phyloP scores from a whole-genome alignment of 345 rosid species.

The Crucihimalaya himalaica region DNA sequence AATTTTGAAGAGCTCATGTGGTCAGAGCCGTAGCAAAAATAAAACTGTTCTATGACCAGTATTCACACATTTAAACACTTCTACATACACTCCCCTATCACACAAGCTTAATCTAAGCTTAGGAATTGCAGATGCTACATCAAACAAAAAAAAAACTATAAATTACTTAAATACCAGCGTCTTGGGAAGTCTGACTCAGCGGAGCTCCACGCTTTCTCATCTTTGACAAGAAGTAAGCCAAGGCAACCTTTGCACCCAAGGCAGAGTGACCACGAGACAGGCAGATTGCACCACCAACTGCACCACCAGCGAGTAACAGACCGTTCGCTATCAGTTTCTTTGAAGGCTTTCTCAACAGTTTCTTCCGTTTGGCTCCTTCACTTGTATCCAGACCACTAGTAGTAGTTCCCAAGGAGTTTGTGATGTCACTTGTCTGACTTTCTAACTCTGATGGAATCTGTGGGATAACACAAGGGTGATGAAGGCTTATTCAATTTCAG shows the following conservation, averaged over 20 bases:
- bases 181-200: slow-evolving; percentile 42
- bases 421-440: slow-evolving; percentile 24
- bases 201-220: slow-evolving; percentile 56
- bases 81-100: slow-evolving; percentile 18
- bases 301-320: slow-evolving; percentile 64
- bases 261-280: slow-evolving; percentile 71
- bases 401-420: slow-evolving; percentile 9
- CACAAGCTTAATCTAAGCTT: slow-evolving; percentile 5
- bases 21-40: slow-evolving; percentile 21
- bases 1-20: slow-evolving; percentile 17
- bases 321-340: slow-evolving; percentile 64
- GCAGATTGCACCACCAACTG: slow-evolving; percentile 58
- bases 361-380: slow-evolving; percentile 44
- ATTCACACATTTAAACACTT: slow-evolving; percentile 22
- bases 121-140: neutral
- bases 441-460: slow-evolving; percentile 74
- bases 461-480: slow-evolving; percentile 8
- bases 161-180: slow-evolving; percentile 29
- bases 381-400: slow-evolving; percentile 29
- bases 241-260: slow-evolving; percentile 79
- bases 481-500: neutral
- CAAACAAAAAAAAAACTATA: slow-evolving; percentile 15
- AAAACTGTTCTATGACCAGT: neutral
- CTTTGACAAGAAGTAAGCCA: slow-evolving; percentile 82
- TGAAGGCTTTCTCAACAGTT: slow-evolving; percentile 58